phyloP scores from a whole-genome alignment of 768 basidiomycete genomes.

The Kwoniella sp. region DNA sequence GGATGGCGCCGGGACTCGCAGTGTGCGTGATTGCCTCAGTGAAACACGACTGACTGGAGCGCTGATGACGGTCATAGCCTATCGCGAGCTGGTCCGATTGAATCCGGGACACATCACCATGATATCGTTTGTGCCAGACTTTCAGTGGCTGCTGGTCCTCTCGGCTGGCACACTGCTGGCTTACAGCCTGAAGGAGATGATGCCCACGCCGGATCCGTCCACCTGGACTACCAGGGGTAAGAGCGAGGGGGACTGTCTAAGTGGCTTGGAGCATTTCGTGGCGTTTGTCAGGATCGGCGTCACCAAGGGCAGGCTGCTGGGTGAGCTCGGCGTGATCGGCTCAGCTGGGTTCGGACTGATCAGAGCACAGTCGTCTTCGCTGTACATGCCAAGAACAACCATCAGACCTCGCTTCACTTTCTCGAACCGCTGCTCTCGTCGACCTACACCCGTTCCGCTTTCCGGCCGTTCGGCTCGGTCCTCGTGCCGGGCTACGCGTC shows the following conservation, averaged over 20 bases:
- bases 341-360: neutral
- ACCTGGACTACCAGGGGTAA: slow-evolving; percentile 28
- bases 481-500: slow-evolving; percentile 36
- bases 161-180: slow-evolving; percentile 21
- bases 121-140: slow-evolving; percentile 35
- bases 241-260: slow-evolving; percentile 18
- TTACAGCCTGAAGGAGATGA: slow-evolving; percentile 32
- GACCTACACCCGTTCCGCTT: neutral
- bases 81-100: slow-evolving; percentile 29
- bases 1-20: slow-evolving; percentile 36
- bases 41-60: neutral
- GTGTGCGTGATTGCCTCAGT: slow-evolving; percentile 2
- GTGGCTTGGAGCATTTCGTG: slow-evolving; percentile 20
- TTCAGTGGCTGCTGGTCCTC: slow-evolving; percentile 36
- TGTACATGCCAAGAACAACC: slow-evolving; percentile 27
- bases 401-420: slow-evolving; percentile 29
- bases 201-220: slow-evolving; percentile 33
- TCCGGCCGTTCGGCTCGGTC: slow-evolving; percentile 31
- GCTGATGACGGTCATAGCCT: slow-evolving; percentile 15
- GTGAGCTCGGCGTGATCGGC: slow-evolving; percentile 20
- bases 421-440: slow-evolving; percentile 31
- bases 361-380: slow-evolving; percentile 31
- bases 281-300: slow-evolving; percentile 33
- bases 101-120: slow-evolving; percentile 22
- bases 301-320: slow-evolving; percentile 34